These are phyloP conservation scores for Pichia sp. DNA, from an alignment of 1,139 yeast genomes.

Conservation along the genomic window DNA sequence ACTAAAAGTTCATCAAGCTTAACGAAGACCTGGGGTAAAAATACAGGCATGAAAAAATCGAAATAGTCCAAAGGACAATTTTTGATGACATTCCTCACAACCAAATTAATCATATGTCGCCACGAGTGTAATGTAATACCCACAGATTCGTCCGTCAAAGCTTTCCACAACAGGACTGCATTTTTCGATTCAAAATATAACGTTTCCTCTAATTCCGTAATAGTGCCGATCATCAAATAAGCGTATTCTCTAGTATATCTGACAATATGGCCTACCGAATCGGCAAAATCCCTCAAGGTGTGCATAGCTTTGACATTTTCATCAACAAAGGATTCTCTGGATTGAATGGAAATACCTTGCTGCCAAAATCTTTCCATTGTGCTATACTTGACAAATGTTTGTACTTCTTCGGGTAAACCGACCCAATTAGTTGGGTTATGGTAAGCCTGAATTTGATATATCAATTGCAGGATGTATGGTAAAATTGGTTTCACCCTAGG, in stretches of 20 bases:
- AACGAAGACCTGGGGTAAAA: conserved; percentile 69
- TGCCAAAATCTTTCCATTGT: conserved; percentile 97
- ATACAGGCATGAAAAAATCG: conserved; percentile 65
- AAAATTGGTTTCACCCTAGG: conserved; percentile 89
- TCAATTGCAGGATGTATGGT: conserved; percentile 82
- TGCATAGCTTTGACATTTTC: conserved; percentile 93
- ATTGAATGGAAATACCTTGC: conserved; percentile 91
- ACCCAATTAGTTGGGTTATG: conserved; percentile 92
- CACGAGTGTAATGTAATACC: conserved; percentile 94
- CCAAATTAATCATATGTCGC: conserved; percentile 93
- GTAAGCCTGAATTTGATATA: conserved; percentile 89
- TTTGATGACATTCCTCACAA: conserved; percentile 78
- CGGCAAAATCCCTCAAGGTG: conserved; percentile 93
- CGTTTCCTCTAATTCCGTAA: conserved; percentile 85
- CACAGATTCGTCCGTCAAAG: conserved; percentile 76
- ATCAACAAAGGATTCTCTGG: conserved; percentile 90
- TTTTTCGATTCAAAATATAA: conserved; percentile 82
- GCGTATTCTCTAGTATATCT: conserved; percentile 96
- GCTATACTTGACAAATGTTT: conserved; percentile 80
- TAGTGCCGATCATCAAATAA: conserved; percentile 81
- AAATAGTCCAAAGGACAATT: conserved; percentile 78
- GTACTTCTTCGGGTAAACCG: conserved; percentile 83
- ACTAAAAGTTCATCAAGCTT: conserved; percentile 71
- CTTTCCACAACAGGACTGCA: conserved; percentile 73
- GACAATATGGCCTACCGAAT: conserved; percentile 94